phyloP scores from a whole-genome alignment of 148 eudicot species.

The Camellia japonica region DNA sequence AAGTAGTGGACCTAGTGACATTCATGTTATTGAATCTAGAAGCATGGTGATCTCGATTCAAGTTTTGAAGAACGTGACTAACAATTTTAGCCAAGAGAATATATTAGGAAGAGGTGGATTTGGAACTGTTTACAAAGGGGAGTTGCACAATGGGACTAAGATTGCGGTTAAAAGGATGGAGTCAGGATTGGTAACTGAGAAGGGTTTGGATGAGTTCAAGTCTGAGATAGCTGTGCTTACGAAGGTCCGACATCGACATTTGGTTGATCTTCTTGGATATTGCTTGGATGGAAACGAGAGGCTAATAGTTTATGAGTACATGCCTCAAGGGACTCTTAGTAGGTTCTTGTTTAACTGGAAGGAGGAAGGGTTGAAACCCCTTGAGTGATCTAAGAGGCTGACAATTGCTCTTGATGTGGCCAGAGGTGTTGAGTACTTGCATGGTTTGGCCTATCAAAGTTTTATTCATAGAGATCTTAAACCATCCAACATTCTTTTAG shows the following conservation, averaged over 20 bases:
- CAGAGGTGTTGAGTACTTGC: constrained; percentile 43
- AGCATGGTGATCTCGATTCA: constrained; percentile 51
- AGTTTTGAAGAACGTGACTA: constrained; percentile 45
- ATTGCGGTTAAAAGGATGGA: constrained; percentile 69
- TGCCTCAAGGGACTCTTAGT: constrained; percentile 62
- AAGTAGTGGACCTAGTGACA: constrained; percentile 33
- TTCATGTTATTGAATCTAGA: constrained; percentile 45
- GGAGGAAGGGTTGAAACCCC: constrained; percentile 43
- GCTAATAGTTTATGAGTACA: constrained; percentile 63
- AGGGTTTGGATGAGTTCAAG: constrained; percentile 59
- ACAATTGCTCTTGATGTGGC: constrained; percentile 45
- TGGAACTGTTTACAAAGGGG: constrained; percentile 63
- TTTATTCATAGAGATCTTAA: constrained; percentile 48
- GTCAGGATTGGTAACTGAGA: constrained; percentile 40
- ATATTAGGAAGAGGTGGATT: constrained; percentile 60
- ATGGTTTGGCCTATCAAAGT: constrained; percentile 43
- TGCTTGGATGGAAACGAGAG: constrained; percentile 63
- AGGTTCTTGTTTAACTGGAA: constrained; percentile 48
- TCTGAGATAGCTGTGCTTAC: constrained; percentile 70
- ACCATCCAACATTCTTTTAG: constrained; percentile 46
- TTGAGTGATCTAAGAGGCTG: constrained; percentile 36
- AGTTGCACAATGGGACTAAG: constrained; percentile 55
- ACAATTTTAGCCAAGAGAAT: constrained; percentile 46
- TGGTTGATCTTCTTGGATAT: constrained; percentile 57
- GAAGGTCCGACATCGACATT: constrained; percentile 60